Conservation (phyloP, 225 moss, liverwort and hornwort genomes). For the Pleurozium schreberi region DNA sequence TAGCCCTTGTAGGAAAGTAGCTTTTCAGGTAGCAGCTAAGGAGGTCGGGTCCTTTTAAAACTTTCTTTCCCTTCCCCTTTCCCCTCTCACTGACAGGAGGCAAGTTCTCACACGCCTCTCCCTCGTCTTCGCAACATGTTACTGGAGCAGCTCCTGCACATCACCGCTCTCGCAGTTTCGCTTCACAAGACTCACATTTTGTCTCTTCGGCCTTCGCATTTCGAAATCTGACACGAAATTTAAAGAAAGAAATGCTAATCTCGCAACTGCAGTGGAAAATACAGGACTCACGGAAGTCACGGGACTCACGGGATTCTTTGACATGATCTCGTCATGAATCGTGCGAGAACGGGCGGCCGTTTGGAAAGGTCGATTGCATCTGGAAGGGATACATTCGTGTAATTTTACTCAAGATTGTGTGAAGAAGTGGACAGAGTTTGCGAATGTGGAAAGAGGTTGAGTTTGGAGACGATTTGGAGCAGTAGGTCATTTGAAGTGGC, state of each 20-base stretch:
- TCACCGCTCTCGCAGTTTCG: too few species aligned
- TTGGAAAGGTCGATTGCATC: neutral
- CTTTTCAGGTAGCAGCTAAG: neutral
- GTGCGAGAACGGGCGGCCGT: neutral
- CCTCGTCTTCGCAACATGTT: neutral
- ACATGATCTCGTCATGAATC: neutral
- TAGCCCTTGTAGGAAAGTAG: neutral
- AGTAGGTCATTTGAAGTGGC: neutral
- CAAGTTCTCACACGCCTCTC: neutral
- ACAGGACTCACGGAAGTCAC: neutral
- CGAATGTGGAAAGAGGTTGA: neutral
- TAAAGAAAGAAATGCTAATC: too few species aligned
- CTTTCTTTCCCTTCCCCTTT: neutral
- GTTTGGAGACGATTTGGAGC: neutral
- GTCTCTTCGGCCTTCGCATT: neutral
- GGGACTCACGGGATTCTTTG: neutral
- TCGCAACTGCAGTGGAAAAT: neutral
- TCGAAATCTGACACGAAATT: neutral
- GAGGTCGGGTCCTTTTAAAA: too few species aligned
- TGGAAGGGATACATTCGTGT: neutral
- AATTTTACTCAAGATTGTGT: neutral
- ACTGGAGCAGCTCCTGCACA: neutral
- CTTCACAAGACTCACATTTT: neutral
- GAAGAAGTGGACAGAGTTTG: neutral
- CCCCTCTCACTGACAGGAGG: neutral